phyloP scores from a whole-genome alignment of 192 early-diverging fungal species.

The Backusella westeae region DNA sequence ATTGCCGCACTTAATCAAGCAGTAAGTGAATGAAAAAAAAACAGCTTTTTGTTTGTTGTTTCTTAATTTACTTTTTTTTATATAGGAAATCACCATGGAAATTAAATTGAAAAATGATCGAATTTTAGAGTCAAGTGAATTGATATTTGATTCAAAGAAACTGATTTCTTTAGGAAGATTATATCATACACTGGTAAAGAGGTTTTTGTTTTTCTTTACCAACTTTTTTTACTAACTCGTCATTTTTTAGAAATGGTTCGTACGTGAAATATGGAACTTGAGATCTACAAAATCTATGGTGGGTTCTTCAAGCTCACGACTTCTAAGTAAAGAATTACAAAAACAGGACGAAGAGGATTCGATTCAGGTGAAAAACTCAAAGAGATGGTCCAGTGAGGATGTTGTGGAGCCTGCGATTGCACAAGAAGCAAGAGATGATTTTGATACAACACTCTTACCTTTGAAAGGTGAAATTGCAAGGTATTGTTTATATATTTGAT shows the following conservation, averaged over 20 bases:
- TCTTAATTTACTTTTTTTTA: not conserved
- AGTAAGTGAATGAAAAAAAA: slow-evolving; percentile 12
- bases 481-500: not conserved
- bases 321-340: not conserved
- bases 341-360: not conserved
- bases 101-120: slow-evolving; percentile 77
- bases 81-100: slow-evolving; percentile 73
- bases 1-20: slow-evolving; percentile 32
- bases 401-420: not conserved
- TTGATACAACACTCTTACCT: slow-evolving; percentile 26
- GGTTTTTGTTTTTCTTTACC: slow-evolving; percentile 13
- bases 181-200: slow-evolving; percentile 78
- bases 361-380: slow-evolving; percentile 21
- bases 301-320: not conserved
- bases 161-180: slow-evolving; percentile 70
- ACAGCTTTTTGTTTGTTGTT: not conserved
- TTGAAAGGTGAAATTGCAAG: slow-evolving; percentile 47
- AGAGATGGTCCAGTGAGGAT: slow-evolving; percentile 22
- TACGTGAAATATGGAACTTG: slow-evolving; percentile 51
- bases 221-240: not conserved
- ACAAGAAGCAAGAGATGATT: not conserved
- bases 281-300: slow-evolving; percentile 13
- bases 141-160: slow-evolving; percentile 83
- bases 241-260: slow-evolving; percentile 65
- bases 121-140: slow-evolving; percentile 71